These are phyloP conservation scores for Xerocomellus intermedius DNA, from an alignment of 768 basidiomycete genomes.

Conservation along the genomic window DNA sequence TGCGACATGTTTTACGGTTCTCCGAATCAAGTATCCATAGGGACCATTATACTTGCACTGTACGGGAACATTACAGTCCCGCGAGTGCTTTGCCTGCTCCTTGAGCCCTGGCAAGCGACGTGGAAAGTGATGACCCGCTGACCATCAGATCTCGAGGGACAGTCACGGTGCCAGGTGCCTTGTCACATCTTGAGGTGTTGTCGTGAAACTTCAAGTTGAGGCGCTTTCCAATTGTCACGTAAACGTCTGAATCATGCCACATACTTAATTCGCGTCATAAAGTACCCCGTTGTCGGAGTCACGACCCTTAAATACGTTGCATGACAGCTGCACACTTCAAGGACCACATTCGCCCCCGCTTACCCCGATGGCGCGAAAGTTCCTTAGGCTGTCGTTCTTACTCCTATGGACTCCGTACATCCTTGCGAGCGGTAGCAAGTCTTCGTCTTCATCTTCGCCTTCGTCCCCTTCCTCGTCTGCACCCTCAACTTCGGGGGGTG, in stretches of 20 bases:
- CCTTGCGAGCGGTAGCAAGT: background rate
- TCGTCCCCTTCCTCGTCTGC: no score
- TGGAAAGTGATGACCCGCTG: constrained; percentile 1
- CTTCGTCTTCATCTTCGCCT: background rate
- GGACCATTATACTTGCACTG: background rate
- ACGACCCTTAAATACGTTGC: constrained; percentile 1
- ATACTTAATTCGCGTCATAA: background rate
- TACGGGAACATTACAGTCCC: background rate
- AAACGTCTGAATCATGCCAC: background rate
- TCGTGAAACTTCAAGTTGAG: no score
- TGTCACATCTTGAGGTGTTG: no score
- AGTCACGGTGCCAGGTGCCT: no score
- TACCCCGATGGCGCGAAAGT: constrained; percentile 18
- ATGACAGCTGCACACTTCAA: background rate
- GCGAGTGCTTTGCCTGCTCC: background rate
- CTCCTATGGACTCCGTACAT: constrained; percentile 11
- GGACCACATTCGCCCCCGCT: background rate
- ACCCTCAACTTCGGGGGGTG: background rate
- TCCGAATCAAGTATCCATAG: background rate
- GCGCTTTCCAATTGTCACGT: no score
- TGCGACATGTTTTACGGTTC: background rate
- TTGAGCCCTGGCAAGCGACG: background rate
- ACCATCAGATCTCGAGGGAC: background rate
- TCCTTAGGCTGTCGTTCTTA: constrained; percentile 12
- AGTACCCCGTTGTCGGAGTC: background rate